These are phyloP conservation scores for Mycena vulgaris DNA, from an alignment of 768 basidiomycete genomes.

Conservation along the genomic window DNA sequence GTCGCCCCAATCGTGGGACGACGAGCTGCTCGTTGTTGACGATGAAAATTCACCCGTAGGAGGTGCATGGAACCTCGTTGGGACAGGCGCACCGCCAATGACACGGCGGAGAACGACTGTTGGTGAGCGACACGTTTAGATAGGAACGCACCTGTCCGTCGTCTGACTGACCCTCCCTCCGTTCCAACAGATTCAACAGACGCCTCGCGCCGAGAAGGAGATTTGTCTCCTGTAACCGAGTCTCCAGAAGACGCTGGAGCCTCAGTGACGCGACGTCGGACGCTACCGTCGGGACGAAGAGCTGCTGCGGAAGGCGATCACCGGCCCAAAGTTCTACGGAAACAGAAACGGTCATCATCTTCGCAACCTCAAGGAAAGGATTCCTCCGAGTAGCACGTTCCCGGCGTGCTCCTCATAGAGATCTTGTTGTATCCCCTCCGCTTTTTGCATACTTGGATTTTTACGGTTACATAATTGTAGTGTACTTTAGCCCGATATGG, in stretches of 20 bases:
- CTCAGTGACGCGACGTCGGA: constrained; percentile 72
- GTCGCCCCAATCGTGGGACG: constrained; percentile 51
- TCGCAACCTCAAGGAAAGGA: constrained; percentile 48
- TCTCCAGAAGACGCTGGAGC: constrained; percentile 54
- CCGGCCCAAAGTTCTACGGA: constrained; percentile 63
- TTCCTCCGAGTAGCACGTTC: constrained; percentile 16
- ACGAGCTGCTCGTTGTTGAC: constrained; percentile 62
- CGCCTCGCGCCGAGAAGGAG: constrained; percentile 48
- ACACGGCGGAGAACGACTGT: constrained; percentile 47
- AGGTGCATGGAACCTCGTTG: constrained; percentile 71
- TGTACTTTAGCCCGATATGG: constrained; percentile 13
- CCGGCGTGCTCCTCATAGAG: neutral
- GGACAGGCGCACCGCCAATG: constrained; percentile 50
- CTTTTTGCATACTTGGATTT: constrained; percentile 28
- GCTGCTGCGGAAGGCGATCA: constrained; percentile 34
- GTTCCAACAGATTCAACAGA: constrained; percentile 42
- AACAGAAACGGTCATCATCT: constrained; percentile 65
- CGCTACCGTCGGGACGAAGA: constrained; percentile 67
- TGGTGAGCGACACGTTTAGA: constrained; percentile 42
- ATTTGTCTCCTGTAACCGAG: constrained; percentile 67
- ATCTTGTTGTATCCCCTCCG: constrained; percentile 25
- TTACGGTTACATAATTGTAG: constrained; percentile 25
- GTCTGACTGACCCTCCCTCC: too few species aligned
- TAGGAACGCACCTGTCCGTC: neutral
- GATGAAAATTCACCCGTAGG: constrained; percentile 61